Evolutionary conservation across 2,329 filamentous ascomycete genomes (phyloP).

Genomic region (Aspergillus bombycis): DNA sequence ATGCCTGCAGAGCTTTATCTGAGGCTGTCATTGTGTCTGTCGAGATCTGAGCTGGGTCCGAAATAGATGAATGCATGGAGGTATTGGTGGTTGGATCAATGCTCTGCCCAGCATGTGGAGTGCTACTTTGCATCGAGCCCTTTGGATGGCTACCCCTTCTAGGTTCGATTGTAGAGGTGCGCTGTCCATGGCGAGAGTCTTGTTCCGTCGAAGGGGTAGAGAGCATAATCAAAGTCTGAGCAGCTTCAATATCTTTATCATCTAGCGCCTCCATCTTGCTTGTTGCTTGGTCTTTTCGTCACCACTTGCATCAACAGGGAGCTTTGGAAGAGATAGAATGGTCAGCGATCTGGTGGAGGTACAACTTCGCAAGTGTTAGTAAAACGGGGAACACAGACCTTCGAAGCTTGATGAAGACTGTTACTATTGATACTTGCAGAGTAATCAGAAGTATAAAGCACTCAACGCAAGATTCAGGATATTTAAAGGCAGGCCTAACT

Average conservation of each 20-base stretch:
- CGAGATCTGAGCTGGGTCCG: neutral
- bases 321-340: neutral
- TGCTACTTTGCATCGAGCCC: no score
- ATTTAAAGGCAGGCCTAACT: neutral
- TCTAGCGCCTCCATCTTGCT: neutral
- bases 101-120: neutral
- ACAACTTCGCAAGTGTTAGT: neutral
- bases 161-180: neutral
- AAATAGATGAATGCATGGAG: neutral
- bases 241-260: neutral
- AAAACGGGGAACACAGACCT: neutral
- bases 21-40: neutral
- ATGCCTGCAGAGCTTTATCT: slow-evolving; percentile 25
- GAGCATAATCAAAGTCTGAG: neutral
- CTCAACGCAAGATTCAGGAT: neutral
- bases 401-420: neutral
- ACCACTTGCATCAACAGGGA: neutral
- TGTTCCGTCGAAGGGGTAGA: neutral
- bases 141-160: neutral
- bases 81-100: neutral
- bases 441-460: neutral
- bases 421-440: neutral
- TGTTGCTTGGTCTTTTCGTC: neutral
- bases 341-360: neutral
- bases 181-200: neutral